Conservation (phyloP, 805 yeast species). For the Priceomyces medius region DNA sequence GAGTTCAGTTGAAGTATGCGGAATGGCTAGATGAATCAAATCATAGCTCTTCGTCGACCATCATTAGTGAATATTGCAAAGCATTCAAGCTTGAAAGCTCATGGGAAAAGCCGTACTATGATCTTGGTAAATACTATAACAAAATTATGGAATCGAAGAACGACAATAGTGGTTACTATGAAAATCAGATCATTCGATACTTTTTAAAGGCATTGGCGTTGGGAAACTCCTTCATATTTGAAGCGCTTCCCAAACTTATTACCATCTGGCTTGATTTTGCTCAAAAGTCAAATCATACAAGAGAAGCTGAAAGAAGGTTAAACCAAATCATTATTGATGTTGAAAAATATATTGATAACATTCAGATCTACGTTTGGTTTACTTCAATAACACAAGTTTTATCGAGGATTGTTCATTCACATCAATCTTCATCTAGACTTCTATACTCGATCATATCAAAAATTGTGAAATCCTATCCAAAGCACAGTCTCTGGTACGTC, state of each 20-base stretch:
- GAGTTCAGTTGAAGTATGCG: constrained; percentile 73
- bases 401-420: constrained; percentile 71
- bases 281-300: constrained; percentile 21
- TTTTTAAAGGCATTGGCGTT: constrained; percentile 59
- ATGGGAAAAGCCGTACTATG: constrained; percentile 81
- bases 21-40: constrained; percentile 87
- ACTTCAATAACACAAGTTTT: constrained; percentile 82
- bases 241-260: constrained; percentile 84
- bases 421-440: constrained; percentile 52
- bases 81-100: constrained; percentile 53
- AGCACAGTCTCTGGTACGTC: constrained; percentile 83
- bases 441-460: constrained; percentile 57
- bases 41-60: constrained; percentile 72
- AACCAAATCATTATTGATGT: constrained; percentile 51
- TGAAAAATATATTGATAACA: constrained; percentile 41
- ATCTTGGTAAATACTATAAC: constrained; percentile 75
- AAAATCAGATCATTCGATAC: constrained; percentile 52
- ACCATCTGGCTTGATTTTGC: constrained; percentile 89
- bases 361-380: constrained; percentile 65
- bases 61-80: constrained; percentile 64
- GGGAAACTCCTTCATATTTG: constrained; percentile 69
- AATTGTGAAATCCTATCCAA: constrained; percentile 67
- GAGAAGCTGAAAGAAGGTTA: constrained; percentile 37
- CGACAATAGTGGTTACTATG: constrained; percentile 49
- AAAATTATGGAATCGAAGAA: constrained; percentile 70